A percentile compares a stretch with the other conserved stretches of the same genome.
phyloP scores from a whole-genome alignment of 106 monocot species.

The Allium cepa region DNA sequence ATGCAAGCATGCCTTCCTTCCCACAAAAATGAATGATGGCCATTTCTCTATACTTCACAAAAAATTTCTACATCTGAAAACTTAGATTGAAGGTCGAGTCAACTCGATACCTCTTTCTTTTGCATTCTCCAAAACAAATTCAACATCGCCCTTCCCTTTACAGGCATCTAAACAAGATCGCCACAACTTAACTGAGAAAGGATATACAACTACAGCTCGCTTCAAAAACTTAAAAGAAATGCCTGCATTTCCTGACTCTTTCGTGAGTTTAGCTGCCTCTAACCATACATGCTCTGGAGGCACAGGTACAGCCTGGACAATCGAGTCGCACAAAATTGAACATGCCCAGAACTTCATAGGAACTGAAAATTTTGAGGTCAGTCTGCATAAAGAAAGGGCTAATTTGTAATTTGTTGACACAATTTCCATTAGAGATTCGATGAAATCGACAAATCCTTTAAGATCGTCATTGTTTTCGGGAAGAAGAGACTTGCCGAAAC shows the following conservation, averaged over 20 bases:
- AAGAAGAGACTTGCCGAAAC: conserved; percentile 55
- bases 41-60: too few relatives aligned
- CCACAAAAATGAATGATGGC: too few relatives aligned
- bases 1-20: too few relatives aligned
- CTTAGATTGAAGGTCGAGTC: background rate
- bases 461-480: conserved; percentile 37
- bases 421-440: conserved; percentile 62
- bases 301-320: conserved; percentile 61
- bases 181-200: conserved; percentile 87
- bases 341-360: conserved; percentile 59
- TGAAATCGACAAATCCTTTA: conserved; percentile 55
- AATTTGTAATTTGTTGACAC: conserved; percentile 70
- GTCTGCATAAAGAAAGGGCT: conserved; percentile 43
- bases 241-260: conserved; percentile 12
- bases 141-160: conserved; percentile 17
- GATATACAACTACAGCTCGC: conserved; percentile 61
- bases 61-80: background rate
- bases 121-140: conserved; percentile 39
- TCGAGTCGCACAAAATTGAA: conserved; percentile 53
- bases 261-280: conserved; percentile 34
- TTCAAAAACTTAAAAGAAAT: conserved; percentile 55
- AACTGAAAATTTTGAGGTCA: conserved; percentile 11
- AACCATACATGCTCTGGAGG: conserved; percentile 73
- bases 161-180: conserved; percentile 39
- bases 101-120: conserved; percentile 69